Conservation (phyloP, 306 rosid genomes). For the Pyrus bretschneideri region DNA sequence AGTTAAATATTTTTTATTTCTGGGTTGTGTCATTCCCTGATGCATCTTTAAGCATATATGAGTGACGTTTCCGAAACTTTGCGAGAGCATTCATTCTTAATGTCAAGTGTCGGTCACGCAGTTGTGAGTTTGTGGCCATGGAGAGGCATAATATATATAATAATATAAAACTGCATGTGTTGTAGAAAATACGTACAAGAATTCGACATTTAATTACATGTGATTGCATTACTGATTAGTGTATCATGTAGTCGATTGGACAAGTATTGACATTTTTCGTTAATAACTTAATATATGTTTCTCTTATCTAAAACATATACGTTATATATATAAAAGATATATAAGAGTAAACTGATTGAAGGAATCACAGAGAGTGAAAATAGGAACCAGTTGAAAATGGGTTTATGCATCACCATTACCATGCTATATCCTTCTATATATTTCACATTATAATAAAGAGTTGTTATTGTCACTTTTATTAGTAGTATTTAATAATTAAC, state of each 20-base stretch:
- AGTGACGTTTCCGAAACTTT: background rate
- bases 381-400: background rate
- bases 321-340: too few relatives aligned
- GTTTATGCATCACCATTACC: background rate
- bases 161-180: background rate
- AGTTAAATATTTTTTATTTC: background rate
- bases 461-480: background rate
- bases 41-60: background rate
- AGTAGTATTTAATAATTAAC: too few relatives aligned
- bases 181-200: background rate
- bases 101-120: conserved; percentile 37
- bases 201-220: background rate
- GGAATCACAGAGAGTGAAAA: background rate
- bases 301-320: background rate
- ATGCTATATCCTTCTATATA: too few relatives aligned
- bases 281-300: background rate
- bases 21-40: background rate
- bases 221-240: background rate
- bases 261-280: background rate
- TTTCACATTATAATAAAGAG: background rate
- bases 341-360: too few relatives aligned
- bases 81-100: conserved; percentile 39
- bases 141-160: background rate
- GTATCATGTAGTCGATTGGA: background rate
- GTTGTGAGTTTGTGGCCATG: background rate